phyloP scores from a whole-genome alignment of 208 protist genomes.

The Acanthamoeba triangularis region DNA sequence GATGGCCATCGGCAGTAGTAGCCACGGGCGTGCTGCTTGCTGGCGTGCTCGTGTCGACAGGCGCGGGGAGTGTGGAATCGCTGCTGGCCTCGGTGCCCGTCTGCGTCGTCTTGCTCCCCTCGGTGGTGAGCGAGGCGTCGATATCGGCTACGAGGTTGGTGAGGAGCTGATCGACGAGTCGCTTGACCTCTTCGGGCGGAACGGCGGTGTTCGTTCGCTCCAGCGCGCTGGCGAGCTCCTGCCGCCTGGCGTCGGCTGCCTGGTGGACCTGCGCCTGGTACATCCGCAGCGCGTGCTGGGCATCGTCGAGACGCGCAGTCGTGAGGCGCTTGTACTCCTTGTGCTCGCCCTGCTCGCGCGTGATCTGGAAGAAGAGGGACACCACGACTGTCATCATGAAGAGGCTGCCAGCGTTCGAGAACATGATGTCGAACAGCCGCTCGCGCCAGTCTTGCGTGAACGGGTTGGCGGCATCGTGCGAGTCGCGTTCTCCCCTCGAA shows the following conservation, averaged over 20 bases:
- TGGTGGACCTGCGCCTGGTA: neutral
- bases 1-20: neutral
- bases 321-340: conserved; percentile 67
- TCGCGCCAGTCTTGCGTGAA: conserved; percentile 42
- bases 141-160: neutral
- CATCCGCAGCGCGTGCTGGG: neutral
- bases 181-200: conserved; percentile 19
- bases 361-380: conserved; percentile 33
- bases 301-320: neutral
- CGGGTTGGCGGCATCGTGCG: neutral
- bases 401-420: conserved; percentile 41
- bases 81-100: neutral
- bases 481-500: neutral
- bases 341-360: conserved; percentile 48
- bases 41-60: neutral
- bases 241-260: neutral
- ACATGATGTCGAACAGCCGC: conserved; percentile 48
- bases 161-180: neutral
- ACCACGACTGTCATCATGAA: conserved; percentile 30
- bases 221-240: neutral
- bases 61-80: neutral
- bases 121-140: neutral
- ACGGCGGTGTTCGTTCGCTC: neutral
- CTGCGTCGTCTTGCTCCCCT: neutral
- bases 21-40: no score